Evolutionary conservation across 1,139 yeast genomes (phyloP), one percentile per base, ranked within the genome.

Genomic region (Wickerhamomyces sp.): DNA sequence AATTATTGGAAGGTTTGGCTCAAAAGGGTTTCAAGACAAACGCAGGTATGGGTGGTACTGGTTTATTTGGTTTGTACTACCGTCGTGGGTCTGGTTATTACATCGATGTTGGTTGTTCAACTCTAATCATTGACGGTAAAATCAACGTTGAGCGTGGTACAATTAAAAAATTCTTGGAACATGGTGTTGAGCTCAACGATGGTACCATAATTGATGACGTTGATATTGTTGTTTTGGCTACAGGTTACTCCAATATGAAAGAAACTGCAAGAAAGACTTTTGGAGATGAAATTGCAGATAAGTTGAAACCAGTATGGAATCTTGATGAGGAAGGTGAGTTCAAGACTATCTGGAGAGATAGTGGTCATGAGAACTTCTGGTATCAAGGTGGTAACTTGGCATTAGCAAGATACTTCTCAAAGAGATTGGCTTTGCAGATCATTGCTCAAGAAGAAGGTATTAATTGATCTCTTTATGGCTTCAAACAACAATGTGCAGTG

Each of bases 341-440:
- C 39, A 56, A 59, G 21, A 52, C 63, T n/a, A 61, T 64, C 41
- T 64, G 64, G 63, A 59, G 67, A 50, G 53, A 58, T 33, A 59
- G 65, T 19, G 68, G 68, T 6, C 67, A 63, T 41, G 59, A 59
- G 20, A 60, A 61, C 48, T 63, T 64, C 46, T 64, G 64, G 62
- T 63, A 53, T 41, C 70, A 70, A 73, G 76, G 76, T 53, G 75
- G 74, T 40, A 72, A 72, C 45, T 62, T 72, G 48, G 76, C 73
- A 46, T 55, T 73, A 37, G 68, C 74, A 13, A 60, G 77, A 57
- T 70, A 67, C 43, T 69, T 48, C 42, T 63, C 68, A 7, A 64
- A 63, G 46, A 52, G 58, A 44, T 43, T 64, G 40, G 68, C 68
- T 9, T 50, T 63, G 33, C 61, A 56, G 36, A 63, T 64, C 40